Evolutionary conservation across 495 filamentous ascomycete species (phyloP), one percentile per base, ranked within the genome.

Genomic region (Aspergillus kassunensis): DNA sequence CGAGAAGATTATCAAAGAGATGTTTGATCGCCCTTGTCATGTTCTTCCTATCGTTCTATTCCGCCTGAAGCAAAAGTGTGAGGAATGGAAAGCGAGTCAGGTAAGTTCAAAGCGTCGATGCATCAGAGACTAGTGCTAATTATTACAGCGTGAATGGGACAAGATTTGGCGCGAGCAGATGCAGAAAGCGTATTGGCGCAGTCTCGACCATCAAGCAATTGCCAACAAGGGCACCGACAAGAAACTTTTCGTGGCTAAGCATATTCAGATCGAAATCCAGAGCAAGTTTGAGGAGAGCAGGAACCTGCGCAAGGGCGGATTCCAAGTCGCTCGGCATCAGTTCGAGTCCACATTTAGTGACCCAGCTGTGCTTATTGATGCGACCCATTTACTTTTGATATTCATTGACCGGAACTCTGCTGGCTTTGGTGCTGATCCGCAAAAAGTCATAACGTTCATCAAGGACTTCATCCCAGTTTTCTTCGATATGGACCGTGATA

Each of bases 161-260:
- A 97, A 97, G 66, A 89, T 97, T 19, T 99, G 95, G 95, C 89
- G 91, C 49, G 84, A 86, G 49, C 93, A 97, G 67, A 97, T 91
- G 36, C 84, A 91, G 55, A 80, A 85, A 54, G 89, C 91, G 64
- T 96, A 96, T 69, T 91, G 91, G 75, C 90, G 86, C 70, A 96
- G 90, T 69, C 80, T 99, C 42, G 95, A 99, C 55, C 95, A 97
- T 61, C 92, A 96, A 76, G 88, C 89, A 11, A 89, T 95, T 53
- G 84, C 85, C 30, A 85, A 86, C 56, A 95, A 91, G 69, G 73
- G 76, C 25, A 80, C 78, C 9, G 92, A 97, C 71, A 96, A 96
- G 75, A 89, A 90, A 41, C 84, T 89, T 47, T 91, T 96, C 48
- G 82, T 89, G 36, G 80, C 85, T 0, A 97, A 97, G 72, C 83